Evolutionary conservation across 306 rosid genomes (phyloP), one percentile per base, ranked within the genome.

Genomic region (Trifolium dubium): DNA sequence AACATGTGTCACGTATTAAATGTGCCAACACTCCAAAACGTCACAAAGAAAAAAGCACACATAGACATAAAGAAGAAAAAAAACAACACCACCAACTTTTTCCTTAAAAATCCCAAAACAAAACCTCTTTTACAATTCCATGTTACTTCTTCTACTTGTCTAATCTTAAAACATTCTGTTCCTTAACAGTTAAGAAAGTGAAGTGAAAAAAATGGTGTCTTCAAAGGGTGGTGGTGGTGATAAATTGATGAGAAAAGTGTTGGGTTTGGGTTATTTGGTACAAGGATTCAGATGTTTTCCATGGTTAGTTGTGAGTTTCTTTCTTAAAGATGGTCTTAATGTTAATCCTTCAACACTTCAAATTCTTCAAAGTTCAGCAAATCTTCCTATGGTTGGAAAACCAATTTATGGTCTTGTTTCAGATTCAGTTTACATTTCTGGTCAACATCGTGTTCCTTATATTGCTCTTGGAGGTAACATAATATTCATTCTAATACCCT

Each of bases 281-380:
- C 98, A 94, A 73, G 98, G 98, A 30, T 85, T 94, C 79, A 85
- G 97, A 69, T 89, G 98, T 39, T 85, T 91, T 40, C 92, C 97
- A 69, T 92, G 97, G 98, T 83, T 94, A 79, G 96, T 82, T 9
- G 89, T 94, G 51, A 86, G 71, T 76, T 93, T 91, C 82, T 93
- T 85, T 80, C 96, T 94, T 53, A 94, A 94, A 49, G 98, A 94
- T 75, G 89, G 82, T 0, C 87, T 94, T 64, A 83, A 76, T 46
- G 95, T 89, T n/a, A 88, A 91, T 23, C 89, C 97, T 59, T 84
- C 96, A 14, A 88, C 90, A 58, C 88, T 94, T 3, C 98, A 94
- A 76, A 55, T 94, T 66, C 97, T 94, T 19, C 97, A 74, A 83
- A 91, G 80, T 81, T 91, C 95, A 3, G 94, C 95, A 10, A 91